phyloP scores from a whole-genome alignment of 2,329 filamentous ascomycete species.

The Cryoendolithus antarcticus region DNA sequence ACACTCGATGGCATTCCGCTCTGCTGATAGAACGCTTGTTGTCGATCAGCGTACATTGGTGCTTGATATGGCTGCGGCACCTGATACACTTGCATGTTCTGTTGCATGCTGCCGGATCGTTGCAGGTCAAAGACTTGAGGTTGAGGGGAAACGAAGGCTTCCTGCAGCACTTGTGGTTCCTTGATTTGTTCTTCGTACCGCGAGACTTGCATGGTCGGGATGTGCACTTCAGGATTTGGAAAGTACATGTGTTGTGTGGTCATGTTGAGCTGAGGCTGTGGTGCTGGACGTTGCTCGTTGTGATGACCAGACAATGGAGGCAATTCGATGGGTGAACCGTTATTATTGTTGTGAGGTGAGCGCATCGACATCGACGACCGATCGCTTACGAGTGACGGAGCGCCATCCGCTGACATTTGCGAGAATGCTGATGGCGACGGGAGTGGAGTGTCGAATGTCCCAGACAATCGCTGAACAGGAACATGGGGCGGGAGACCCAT shows the following conservation, averaged over 20 bases:
- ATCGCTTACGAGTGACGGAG: conserved; percentile 62
- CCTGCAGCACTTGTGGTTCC: conserved; percentile 21
- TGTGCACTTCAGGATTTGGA: conserved; percentile 20
- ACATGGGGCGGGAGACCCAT: conserved; percentile 20
- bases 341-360: conserved; percentile 28
- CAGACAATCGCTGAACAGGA: conserved; percentile 15
- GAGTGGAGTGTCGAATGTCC: conserved; percentile 42
- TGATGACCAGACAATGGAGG: conserved; percentile 22
- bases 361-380: conserved; percentile 33
- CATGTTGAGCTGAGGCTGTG: conserved; percentile 24
- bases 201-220: conserved; percentile 19
- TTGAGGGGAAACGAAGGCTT: conserved; percentile 21
- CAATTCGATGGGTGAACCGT: conserved; percentile 36
- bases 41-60: conserved; percentile 5
- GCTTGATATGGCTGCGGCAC: conserved; percentile 2
- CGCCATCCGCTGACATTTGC: conserved; percentile 49
- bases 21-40: conserved; percentile 5
- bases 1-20: conserved; percentile 7
- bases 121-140: conserved; percentile 13
- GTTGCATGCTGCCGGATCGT: conserved; percentile 11
- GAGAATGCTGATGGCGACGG: conserved; percentile 52
- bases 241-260: conserved; percentile 21
- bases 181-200: conserved; percentile 17
- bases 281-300: conserved; percentile 19
- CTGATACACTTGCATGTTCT: conserved; percentile 18